Evolutionary conservation across 768 basidiomycete species (phyloP).

Genomic region (Exsudoporus frostii): DNA sequence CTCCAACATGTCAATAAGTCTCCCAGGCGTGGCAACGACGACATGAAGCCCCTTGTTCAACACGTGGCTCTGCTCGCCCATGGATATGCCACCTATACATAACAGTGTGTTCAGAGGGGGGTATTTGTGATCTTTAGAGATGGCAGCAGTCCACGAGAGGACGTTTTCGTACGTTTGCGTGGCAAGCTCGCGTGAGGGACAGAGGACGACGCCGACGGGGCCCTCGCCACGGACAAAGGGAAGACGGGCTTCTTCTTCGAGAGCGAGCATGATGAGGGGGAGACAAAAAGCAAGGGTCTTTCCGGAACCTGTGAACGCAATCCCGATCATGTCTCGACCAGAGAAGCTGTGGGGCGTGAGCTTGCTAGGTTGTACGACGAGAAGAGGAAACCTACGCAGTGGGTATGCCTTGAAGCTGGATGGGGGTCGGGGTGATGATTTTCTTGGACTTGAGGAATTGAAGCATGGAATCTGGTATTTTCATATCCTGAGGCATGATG

Average conservation of each 20-base stretch:
- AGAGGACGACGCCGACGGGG: constrained; percentile 93
- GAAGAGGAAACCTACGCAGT: constrained; percentile 64
- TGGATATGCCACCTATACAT: constrained; percentile 97
- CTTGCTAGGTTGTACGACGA: not conserved
- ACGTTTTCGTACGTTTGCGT: constrained; percentile 97
- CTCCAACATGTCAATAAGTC: constrained; percentile 97
- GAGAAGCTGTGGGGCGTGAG: constrained; percentile 59
- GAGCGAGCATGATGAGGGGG: constrained; percentile 94
- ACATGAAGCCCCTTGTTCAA: constrained; percentile 91
- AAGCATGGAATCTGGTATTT: constrained; percentile 85
- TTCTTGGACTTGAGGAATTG: constrained; percentile 81
- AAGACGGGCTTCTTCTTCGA: constrained; percentile 89
- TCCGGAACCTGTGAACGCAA: constrained; percentile 98
- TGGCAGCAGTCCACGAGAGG: constrained; percentile 75
- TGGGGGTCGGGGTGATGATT: constrained; percentile 87
- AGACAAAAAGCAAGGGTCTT: constrained; percentile 98
- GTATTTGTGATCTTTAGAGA: constrained; percentile 78
- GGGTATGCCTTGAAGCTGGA: constrained; percentile 96
- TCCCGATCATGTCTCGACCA: constrained; percentile 97
- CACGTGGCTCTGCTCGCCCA: constrained; percentile 95
- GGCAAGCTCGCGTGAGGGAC: constrained; percentile 95
- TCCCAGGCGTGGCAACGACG: constrained; percentile 94
- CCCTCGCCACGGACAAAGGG: constrained; percentile 93
- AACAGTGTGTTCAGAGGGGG: constrained; percentile 85
- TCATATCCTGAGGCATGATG: constrained; percentile 77